Base-by-base conservation (phyloP, 768 basidiomycete species). In the Hygrocybe punicea region DNA sequence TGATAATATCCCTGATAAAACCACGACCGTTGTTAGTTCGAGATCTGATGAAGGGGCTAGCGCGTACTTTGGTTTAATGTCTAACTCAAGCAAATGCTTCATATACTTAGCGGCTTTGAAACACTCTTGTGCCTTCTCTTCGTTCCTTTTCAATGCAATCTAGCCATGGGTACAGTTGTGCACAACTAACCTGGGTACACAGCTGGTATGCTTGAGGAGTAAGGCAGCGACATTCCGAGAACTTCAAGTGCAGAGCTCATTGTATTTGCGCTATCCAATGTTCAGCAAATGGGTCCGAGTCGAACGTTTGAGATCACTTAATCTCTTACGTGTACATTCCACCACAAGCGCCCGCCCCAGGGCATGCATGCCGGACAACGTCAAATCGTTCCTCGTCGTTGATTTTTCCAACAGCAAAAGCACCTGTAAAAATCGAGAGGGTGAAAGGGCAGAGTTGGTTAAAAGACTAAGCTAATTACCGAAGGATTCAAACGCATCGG, bases 171-270 rank as follows among this genome's bases (percentile, higher is more conserved):
- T 17, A 16, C n/a, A 45, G 34, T 2, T 29, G 25, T 25, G 36
- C 5, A 17, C 21, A 56, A 56, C 69, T 63, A 34, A 88, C 90
- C 81, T 52, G 85, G 82, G 70, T 86, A 84, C 39, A 80, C 69
- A 5, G 92, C 92, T 13, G 91, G 91, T 13, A 77, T 88, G 62
- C 87, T 84, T 1, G 86, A 83, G 39, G 91, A 93, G 69, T 88
- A 93, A 0, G 91, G 92, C 46, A 93, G 74, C 11, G 89, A 89
- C 78, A 95, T 85, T 23, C 92, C 93, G 55, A 95, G 78, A 5
- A 84, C 89, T 69, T 93, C 92, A 29, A 94, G 76, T 16, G 82
- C 86, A 40, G 88, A 86, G 60, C 88, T 89, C 91, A 93, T 93
- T 1, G 91, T 93, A 64, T 93, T 93, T 34, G 92, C 91, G 8